Evolutionary conservation across 2,329 filamentous ascomycete species (phyloP).

Genomic region (Arachnopeziza araneosa): DNA sequence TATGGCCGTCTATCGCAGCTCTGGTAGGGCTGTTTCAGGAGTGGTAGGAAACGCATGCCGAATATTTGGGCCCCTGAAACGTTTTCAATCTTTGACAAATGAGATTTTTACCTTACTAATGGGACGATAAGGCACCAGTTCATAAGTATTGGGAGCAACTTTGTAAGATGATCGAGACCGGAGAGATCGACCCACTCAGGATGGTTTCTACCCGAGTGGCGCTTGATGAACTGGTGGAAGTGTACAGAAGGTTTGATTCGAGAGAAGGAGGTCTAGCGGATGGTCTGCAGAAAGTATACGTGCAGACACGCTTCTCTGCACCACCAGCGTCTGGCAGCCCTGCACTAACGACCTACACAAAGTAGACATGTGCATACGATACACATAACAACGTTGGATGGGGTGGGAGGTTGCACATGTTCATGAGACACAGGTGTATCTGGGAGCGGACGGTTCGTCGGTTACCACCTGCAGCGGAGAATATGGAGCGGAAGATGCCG

Average conservation of each 20-base stretch:
- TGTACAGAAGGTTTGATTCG: slow-evolving; percentile 56
- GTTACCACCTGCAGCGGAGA: too few species aligned
- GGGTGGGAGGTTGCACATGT: background rate
- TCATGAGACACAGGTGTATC: background rate
- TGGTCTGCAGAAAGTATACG: slow-evolving; percentile 75
- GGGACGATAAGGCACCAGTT: slow-evolving; percentile 49
- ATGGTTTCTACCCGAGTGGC: slow-evolving; percentile 77
- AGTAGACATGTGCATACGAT: slow-evolving; percentile 5
- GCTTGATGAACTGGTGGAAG: slow-evolving; percentile 65
- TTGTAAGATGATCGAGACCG: slow-evolving; percentile 59
- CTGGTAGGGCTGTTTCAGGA: too few species aligned
- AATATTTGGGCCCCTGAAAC: too few species aligned
- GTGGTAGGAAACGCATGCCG: too few species aligned
- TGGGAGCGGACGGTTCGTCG: background rate
- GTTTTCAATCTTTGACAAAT: too few species aligned
- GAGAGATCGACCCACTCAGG: slow-evolving; percentile 66
- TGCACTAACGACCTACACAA: slow-evolving; percentile 36
- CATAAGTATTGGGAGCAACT: slow-evolving; percentile 80
- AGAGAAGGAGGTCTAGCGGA: slow-evolving; percentile 44
- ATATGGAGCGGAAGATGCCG: background rate
- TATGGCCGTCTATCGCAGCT: too few species aligned
- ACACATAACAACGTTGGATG: background rate
- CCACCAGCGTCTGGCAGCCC: slow-evolving; percentile 38
- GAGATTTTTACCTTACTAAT: too few species aligned
- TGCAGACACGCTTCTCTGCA: slow-evolving; percentile 52